These are phyloP conservation scores for Hypomyces rosellus DNA, from an alignment of 2,329 filamentous ascomycete species.

Conservation along the genomic window DNA sequence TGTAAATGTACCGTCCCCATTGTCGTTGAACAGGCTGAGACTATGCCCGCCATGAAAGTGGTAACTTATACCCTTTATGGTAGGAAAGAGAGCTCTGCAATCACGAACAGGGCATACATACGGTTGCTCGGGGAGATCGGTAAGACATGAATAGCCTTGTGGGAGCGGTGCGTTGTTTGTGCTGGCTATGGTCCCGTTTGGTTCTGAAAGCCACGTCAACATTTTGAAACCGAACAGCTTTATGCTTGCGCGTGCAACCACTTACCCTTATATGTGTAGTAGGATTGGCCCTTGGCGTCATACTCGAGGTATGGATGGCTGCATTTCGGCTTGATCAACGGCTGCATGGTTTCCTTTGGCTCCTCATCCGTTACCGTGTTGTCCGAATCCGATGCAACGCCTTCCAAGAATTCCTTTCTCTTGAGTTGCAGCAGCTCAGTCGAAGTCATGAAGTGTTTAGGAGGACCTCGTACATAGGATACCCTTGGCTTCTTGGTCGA, in stretches of 20 bases:
- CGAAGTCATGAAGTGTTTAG: neutral
- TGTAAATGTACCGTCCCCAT: slow-evolving; percentile 34
- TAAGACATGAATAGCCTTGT: slow-evolving; percentile 1
- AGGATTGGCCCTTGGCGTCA: neutral
- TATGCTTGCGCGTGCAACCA: neutral
- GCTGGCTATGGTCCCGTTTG: neutral
- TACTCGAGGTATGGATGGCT: neutral
- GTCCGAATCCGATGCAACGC: neutral
- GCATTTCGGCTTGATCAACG: neutral
- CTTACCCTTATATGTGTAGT: slow-evolving; percentile 6
- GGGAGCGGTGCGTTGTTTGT: slow-evolving; percentile 5
- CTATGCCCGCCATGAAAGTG: slow-evolving; percentile 10
- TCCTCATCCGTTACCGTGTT: neutral
- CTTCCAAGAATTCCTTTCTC: neutral
- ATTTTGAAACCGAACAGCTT: neutral
- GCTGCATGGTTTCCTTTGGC: neutral
- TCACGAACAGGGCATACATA: slow-evolving; percentile 33
- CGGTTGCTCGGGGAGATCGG: slow-evolving; percentile 14
- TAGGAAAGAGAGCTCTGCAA: slow-evolving; percentile 25
- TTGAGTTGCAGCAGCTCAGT: neutral
- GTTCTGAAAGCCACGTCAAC: neutral
- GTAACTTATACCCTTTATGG: slow-evolving; percentile 15
- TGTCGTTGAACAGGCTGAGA: slow-evolving; percentile 29
- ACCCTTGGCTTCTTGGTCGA: neutral
- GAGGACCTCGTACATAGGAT: neutral